Evolutionary conservation across 2,329 filamentous ascomycete genomes (phyloP).

Genomic region (Colletotrichum spaethianum): DNA sequence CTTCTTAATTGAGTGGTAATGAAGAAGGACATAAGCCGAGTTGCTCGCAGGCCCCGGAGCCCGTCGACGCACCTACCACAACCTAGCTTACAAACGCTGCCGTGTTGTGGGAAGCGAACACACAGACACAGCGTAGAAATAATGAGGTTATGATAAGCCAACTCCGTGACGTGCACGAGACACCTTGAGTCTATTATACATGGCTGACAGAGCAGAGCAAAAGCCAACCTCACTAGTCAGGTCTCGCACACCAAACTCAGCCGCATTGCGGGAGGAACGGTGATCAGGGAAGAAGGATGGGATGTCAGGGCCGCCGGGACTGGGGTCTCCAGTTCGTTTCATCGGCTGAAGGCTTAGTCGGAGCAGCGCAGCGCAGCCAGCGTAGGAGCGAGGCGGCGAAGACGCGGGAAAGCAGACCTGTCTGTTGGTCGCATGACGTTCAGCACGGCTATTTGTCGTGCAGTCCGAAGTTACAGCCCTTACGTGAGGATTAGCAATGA

Average conservation of each 20-base stretch:
- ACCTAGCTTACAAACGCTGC: background rate
- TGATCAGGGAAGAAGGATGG: slow-evolving; percentile 15
- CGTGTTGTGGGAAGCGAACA: background rate
- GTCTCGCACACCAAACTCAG: background rate
- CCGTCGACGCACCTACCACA: background rate
- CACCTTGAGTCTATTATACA: slow-evolving; percentile 32
- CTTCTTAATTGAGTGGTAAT: background rate
- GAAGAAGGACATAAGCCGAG: background rate
- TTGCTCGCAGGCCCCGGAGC: background rate
- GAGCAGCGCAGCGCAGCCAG: background rate
- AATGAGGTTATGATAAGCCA: background rate
- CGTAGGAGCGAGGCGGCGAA: no score
- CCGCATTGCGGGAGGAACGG: slow-evolving; percentile 21
- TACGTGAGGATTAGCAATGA: slow-evolving; percentile 8
- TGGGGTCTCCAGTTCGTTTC: slow-evolving; percentile 36
- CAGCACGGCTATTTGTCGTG: slow-evolving; percentile 11
- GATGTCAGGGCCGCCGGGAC: slow-evolving; percentile 29
- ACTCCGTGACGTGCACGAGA: slow-evolving; percentile 39
- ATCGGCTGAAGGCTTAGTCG: slow-evolving; percentile 30
- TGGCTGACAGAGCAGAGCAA: slow-evolving; percentile 29
- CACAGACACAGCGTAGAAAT: slow-evolving; percentile 21
- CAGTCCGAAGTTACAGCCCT: background rate
- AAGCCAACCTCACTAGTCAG: slow-evolving; percentile 2
- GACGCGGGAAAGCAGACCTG: no score
- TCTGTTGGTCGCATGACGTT: background rate